These are phyloP conservation scores for Aspergillus homomorphus DNA, from an alignment of 495 filamentous ascomycete genomes.

Conservation along the genomic window DNA sequence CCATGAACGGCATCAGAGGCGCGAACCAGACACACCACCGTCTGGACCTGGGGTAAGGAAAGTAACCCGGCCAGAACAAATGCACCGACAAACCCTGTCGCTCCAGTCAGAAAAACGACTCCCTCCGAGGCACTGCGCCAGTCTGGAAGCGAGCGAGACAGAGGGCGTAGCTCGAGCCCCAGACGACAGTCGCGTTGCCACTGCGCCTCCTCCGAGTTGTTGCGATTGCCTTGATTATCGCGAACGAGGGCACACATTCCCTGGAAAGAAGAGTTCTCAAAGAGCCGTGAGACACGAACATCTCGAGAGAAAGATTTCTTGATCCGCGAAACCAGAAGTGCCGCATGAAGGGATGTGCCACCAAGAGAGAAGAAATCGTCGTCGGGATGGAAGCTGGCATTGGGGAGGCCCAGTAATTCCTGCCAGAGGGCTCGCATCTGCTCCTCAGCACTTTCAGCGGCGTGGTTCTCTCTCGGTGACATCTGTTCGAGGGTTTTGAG, in stretches of 20 bases:
- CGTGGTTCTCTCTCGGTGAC: neutral
- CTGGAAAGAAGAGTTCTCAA: constrained; percentile 7
- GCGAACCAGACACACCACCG: constrained; percentile 15
- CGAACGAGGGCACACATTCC: neutral
- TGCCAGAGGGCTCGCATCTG: neutral
- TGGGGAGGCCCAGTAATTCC: neutral
- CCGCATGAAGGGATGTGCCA: constrained; percentile 14
- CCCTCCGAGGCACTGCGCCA: constrained; percentile 10
- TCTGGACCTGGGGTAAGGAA: neutral
- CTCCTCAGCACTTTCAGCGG: neutral
- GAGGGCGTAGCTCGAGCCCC: neutral
- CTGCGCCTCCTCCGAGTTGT: neutral
- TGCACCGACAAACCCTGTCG: constrained; percentile 12
- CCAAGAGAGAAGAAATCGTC: constrained; percentile 15
- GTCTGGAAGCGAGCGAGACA: neutral
- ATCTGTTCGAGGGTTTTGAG: neutral
- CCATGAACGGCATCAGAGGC: neutral
- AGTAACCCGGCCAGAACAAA: constrained; percentile 14
- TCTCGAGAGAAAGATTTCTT: neutral
- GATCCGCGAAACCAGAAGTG: constrained; percentile 3
- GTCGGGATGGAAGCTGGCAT: neutral
- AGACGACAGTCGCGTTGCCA: constrained; percentile 1
- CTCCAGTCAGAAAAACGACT: constrained; percentile 14
- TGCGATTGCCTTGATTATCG: neutral
- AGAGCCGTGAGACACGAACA: neutral